phyloP scores from a whole-genome alignment of 768 basidiomycete species.

The Plicaturopsis crispa region DNA sequence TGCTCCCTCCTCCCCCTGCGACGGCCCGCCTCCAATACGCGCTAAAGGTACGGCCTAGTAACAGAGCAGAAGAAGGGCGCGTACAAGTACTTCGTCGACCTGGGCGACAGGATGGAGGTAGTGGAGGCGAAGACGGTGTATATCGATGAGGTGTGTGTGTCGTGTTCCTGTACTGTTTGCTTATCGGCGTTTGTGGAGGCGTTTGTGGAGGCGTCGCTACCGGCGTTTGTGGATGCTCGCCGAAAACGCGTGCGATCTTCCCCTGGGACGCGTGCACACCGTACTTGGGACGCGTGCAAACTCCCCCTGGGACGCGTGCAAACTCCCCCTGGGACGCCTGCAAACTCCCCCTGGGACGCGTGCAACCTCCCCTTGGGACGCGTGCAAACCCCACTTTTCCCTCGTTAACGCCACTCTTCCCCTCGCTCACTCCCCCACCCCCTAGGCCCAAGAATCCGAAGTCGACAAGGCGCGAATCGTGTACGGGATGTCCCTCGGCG shows the following conservation, averaged over 20 bases:
- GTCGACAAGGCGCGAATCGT: slow-evolving; percentile 26
- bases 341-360: too few species aligned
- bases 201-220: too few species aligned
- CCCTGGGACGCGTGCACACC: too few species aligned
- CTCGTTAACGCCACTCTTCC: not conserved
- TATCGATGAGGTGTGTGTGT: slow-evolving; percentile 58
- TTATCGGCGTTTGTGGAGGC: too few species aligned
- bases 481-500: slow-evolving; percentile 34
- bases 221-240: too few species aligned
- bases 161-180: too few species aligned
- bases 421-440: not conserved
- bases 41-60: slow-evolving; percentile 72
- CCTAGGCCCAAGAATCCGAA: slow-evolving; percentile 26
- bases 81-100: slow-evolving; percentile 79
- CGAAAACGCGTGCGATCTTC: too few species aligned
- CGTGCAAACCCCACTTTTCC: not conserved
- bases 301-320: too few species aligned
- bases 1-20: not conserved
- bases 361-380: too few species aligned
- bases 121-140: slow-evolving; percentile 64
- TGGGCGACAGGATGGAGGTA: slow-evolving; percentile 71
- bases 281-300: too few species aligned
- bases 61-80: slow-evolving; percentile 81
- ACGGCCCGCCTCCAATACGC: not conserved
- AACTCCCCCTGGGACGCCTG: too few species aligned